phyloP scores from a whole-genome alignment of 1,284 basidiomycete genomes.

The Volvariella surrecta region DNA sequence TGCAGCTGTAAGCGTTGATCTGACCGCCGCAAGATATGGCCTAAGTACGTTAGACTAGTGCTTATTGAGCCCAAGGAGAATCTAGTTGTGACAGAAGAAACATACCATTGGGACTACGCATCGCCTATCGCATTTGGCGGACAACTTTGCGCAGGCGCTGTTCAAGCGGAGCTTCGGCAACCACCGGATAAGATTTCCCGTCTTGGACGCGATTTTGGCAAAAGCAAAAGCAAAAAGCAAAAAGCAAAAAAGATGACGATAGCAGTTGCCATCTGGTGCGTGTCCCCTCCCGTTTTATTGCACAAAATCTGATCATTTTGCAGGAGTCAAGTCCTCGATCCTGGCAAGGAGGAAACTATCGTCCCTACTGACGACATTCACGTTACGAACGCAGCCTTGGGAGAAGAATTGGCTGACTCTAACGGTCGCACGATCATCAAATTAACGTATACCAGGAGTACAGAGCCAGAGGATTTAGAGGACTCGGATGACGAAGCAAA shows the following conservation, averaged over 20 bases:
- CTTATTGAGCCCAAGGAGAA: slow-evolving; percentile 5
- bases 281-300: slow-evolving; percentile 14
- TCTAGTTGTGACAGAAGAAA: slow-evolving; percentile 8
- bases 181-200: slow-evolving; percentile 13
- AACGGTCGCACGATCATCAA: slow-evolving; percentile 73
- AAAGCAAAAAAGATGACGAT: slow-evolving; percentile 35
- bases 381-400: slow-evolving; percentile 81
- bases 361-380: slow-evolving; percentile 65
- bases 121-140: slow-evolving; percentile 5
- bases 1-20: slow-evolving; percentile 95
- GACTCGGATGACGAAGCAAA: slow-evolving; percentile 47
- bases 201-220: slow-evolving; percentile 10
- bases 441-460: slow-evolving; percentile 50
- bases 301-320: slow-evolving; percentile 7
- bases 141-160: neutral
- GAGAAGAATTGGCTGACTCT: slow-evolving; percentile 60
- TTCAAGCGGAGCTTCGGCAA: slow-evolving; percentile 25
- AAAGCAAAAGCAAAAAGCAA: slow-evolving; percentile 3
- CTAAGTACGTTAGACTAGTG: slow-evolving; percentile 73
- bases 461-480: slow-evolving; percentile 30
- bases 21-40: slow-evolving; percentile 93
- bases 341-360: slow-evolving; percentile 56
- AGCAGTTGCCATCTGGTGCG: slow-evolving; percentile 57
- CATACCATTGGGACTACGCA: slow-evolving; percentile 10
- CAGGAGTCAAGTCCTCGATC: slow-evolving; percentile 56